These are phyloP conservation scores for Talaromyces trachyspermus DNA, from an alignment of 495 filamentous ascomycete genomes.

Conservation along the genomic window DNA sequence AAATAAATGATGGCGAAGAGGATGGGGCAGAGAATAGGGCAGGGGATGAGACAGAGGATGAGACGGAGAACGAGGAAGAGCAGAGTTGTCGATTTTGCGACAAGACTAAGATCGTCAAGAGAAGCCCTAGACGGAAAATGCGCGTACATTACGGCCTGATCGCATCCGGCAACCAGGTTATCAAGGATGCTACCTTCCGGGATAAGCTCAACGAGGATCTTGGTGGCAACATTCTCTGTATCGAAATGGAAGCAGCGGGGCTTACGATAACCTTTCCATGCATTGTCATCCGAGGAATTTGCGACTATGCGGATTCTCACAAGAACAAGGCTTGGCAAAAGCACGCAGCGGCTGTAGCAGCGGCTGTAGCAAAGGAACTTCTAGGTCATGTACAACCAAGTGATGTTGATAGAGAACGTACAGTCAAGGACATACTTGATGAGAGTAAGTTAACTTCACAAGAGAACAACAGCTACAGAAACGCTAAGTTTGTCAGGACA, in stretches of 20 bases:
- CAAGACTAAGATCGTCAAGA: constrained; percentile 1
- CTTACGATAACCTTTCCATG: constrained; percentile 19
- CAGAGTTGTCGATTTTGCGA: constrained; percentile 11
- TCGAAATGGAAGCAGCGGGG: constrained; percentile 26
- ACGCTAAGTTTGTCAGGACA: no score
- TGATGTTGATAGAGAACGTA: no score
- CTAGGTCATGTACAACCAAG: no score
- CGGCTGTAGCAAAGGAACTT: constrained; percentile 24
- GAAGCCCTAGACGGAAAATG: not conserved
- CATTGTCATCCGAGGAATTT: constrained; percentile 23
- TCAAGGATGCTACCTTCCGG: constrained; percentile 9
- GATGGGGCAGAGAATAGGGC: constrained; percentile 6
- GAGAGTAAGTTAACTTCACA: no score
- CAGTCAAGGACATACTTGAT: no score
- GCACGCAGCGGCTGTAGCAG: constrained; percentile 20
- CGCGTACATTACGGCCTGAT: constrained; percentile 13
- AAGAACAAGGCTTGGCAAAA: constrained; percentile 25
- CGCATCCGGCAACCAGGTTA: constrained; percentile 12
- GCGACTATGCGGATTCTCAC: constrained; percentile 23
- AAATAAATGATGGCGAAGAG: constrained; percentile 12
- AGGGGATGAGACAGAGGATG: not conserved
- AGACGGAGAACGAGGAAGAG: constrained; percentile 6
- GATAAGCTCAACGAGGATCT: constrained; percentile 19
- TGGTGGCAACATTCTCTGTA: constrained; percentile 15
- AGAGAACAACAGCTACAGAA: no score